These are phyloP conservation scores for Marsdenia floribunda DNA, from an alignment of 257 asterid species.

Conservation along the genomic window DNA sequence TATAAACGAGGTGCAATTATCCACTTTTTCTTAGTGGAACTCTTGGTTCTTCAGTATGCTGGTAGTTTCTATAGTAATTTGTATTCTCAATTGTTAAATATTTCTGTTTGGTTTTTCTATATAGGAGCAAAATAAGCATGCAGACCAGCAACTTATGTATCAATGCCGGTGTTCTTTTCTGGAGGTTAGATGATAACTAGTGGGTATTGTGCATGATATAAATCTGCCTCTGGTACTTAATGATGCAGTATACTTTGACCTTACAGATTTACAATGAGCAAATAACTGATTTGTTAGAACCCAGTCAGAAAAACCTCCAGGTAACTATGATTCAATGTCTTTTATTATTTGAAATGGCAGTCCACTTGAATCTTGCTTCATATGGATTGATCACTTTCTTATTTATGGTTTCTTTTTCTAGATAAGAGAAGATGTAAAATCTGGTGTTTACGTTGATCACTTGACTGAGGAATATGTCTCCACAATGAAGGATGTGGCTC, in stretches of 20 bases:
- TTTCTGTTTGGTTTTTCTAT: constrained; percentile 18
- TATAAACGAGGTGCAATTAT: constrained; percentile 55
- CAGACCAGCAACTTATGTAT: constrained; percentile 72
- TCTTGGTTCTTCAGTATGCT: constrained; percentile 1
- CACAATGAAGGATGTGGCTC: constrained; percentile 80
- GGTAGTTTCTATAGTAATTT: neutral
- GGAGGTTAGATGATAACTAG: constrained; percentile 50
- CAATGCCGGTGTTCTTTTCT: constrained; percentile 97
- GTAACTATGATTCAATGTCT: constrained; percentile 29
- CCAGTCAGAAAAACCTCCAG: constrained; percentile 92
- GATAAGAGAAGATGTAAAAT: constrained; percentile 90
- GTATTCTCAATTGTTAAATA: neutral
- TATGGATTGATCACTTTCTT: neutral
- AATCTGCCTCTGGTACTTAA: constrained; percentile 1
- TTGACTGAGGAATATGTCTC: constrained; percentile 87
- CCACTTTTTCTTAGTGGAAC: constrained; percentile 4
- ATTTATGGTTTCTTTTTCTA: constrained; percentile 29
- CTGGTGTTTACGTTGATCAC: constrained; percentile 96
- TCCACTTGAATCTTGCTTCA: neutral
- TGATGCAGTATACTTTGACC: constrained; percentile 17
- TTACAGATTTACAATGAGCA: constrained; percentile 95
- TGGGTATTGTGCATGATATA: constrained; percentile 12
- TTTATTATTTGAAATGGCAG: neutral
- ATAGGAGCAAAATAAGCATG: constrained; percentile 88
- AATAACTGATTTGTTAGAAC: constrained; percentile 94